Percentiles rank a stretch among this genome's conserved stretches.
phyloP scores from a whole-genome alignment of 768 basidiomycete genomes.

The Agaricus sinodeliciosus region DNA sequence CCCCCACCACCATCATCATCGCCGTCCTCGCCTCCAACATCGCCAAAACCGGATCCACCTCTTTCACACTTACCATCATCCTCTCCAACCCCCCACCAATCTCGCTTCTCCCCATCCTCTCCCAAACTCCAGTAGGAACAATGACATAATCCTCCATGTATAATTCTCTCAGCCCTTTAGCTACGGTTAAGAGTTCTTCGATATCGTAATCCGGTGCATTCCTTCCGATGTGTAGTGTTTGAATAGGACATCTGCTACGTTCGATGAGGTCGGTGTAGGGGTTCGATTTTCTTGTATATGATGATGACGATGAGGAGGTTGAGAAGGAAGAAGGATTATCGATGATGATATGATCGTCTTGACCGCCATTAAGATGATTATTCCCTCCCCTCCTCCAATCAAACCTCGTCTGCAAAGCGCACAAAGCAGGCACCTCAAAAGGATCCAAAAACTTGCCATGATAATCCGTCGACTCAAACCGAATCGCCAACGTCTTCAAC shows the following conservation, averaged over 20 bases:
- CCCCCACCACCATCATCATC: background rate
- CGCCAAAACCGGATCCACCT: background rate
- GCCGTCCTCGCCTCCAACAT: conserved; percentile 7
- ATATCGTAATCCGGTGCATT: conserved; percentile 8
- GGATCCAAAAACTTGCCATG: conserved; percentile 10
- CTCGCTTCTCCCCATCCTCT: conserved; percentile 1
- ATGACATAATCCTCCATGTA: conserved; percentile 6
- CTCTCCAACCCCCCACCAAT: conserved; percentile 4
- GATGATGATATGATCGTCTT: no score
- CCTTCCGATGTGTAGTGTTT: conserved; percentile 4
- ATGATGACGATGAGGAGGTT: no score
- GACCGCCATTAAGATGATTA: no score
- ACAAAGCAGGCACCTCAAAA: conserved; percentile 5
- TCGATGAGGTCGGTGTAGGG: conserved; percentile 5
- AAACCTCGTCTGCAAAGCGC: conserved; percentile 7
- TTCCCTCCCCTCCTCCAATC: background rate
- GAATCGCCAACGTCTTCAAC: background rate
- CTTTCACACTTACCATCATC: background rate
- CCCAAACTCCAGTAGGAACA: background rate
- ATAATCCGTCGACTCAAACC: conserved; percentile 1
- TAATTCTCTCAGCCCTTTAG: conserved; percentile 1
- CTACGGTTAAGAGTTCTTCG: background rate
- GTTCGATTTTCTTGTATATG: background rate
- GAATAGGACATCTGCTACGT: conserved; percentile 8
- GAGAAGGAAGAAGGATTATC: no score